Evolutionary conservation across 495 filamentous ascomycete genomes (phyloP), one percentile per base, ranked within the genome.

Genomic region (Neurospora discreta): DNA sequence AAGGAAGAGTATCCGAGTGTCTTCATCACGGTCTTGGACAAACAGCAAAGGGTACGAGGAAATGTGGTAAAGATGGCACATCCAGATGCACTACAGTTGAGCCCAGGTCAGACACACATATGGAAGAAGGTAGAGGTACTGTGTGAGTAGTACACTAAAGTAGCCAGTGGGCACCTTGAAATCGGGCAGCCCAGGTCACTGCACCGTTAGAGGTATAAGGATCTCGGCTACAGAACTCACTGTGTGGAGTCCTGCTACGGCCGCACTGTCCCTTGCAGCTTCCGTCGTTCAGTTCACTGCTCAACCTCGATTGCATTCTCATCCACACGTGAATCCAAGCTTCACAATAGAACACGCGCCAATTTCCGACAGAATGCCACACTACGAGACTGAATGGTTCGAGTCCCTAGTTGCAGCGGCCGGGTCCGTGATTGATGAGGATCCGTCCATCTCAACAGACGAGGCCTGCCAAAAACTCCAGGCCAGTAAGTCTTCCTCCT

Each of bases 311-410:
- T 18, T 26, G 33, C 52, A 33, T 60, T 60, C 11, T 33, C 26
- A 65, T 33, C 52, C 9, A 33, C 26, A 36, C 15, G 33, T 38
- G 38, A 6, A 16, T 65, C 26, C 52, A 65, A 36, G 33, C 7
- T 65, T 16, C 52, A 18, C 52, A 36, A 18, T 26, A 33, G 6
- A 65, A 6, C 26, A 33, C 26, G 6, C 52, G 26, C 26, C 26
- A 65, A 16, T 30, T 26, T 33, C 15, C 7, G 3, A 16, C 26
- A 65, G 33, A 10, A 65, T 65, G 52, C 15, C 26, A 18, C 71
- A 7, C 18, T 36, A 46, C 46, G 18, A 65, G 1, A 75, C 70
- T 41, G 68, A 70, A 18, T 75, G 74, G 74, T 75, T 73, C 68
- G 67, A 74, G 6, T 16, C 26, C 15, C 26, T 75, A 30, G 42